These are phyloP conservation scores for Talaromyces funiculosus DNA, from an alignment of 2,329 filamentous ascomycete genomes.

Conservation along the genomic window DNA sequence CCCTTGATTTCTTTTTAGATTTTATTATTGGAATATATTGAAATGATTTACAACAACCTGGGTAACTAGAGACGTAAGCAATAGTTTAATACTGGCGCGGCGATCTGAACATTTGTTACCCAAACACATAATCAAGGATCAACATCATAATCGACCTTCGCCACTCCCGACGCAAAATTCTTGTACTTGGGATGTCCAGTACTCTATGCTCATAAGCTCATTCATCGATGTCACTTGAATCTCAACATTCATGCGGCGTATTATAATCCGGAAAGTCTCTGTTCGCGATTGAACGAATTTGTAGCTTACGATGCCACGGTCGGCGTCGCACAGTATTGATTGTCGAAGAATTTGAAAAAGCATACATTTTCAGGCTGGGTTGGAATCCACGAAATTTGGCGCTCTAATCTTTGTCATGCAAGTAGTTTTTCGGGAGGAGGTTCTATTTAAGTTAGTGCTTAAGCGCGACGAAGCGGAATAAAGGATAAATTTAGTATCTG, in stretches of 20 bases:
- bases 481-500: no score
- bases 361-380: constrained; percentile 10
- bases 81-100: not conserved
- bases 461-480: not conserved
- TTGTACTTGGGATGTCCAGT: constrained; percentile 3
- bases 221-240: constrained; percentile 11
- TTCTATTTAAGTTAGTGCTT: constrained; percentile 2
- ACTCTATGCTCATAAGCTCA: constrained; percentile 9
- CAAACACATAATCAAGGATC: not conserved
- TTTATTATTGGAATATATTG: constrained; percentile 4
- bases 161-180: constrained; percentile 2
- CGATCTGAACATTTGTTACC: not conserved
- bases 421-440: constrained; percentile 15
- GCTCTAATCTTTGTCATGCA: constrained; percentile 11
- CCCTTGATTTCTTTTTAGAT: not conserved
- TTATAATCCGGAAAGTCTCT: constrained; percentile 14
- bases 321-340: constrained; percentile 17
- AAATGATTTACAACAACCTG: no score
- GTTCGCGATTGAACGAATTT: constrained; percentile 13
- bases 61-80: not conserved
- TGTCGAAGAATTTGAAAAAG: constrained; percentile 18
- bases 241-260: constrained; percentile 15
- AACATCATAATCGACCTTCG: constrained; percentile 6
- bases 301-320: constrained; percentile 15
- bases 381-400: constrained; percentile 11